These are phyloP conservation scores for Aquanectria penicillioides DNA, from an alignment of 2,329 filamentous ascomycete genomes.

Conservation along the genomic window DNA sequence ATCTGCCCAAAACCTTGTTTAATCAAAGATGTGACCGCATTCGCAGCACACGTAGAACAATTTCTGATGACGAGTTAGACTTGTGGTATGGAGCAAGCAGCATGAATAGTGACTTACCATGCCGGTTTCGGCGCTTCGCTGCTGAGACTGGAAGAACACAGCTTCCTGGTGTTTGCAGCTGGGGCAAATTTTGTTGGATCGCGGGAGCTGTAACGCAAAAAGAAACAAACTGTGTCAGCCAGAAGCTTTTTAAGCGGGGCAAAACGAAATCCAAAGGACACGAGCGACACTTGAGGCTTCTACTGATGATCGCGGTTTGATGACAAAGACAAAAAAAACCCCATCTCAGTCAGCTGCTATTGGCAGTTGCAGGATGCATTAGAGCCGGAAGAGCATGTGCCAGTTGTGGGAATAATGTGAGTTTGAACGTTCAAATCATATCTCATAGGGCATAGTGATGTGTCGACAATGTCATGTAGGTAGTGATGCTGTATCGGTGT, in stretches of 20 bases:
- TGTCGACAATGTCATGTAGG: slow-evolving; percentile 25
- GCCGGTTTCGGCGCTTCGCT: slow-evolving; percentile 95
- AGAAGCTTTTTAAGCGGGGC: slow-evolving; percentile 44
- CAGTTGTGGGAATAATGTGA: slow-evolving; percentile 28
- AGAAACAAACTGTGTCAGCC: slow-evolving; percentile 55
- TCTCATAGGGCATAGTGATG: no score
- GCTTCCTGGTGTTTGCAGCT: slow-evolving; percentile 87
- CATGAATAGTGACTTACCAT: slow-evolving; percentile 75
- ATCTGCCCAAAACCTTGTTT: slow-evolving; percentile 42
- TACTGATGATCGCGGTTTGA: slow-evolving; percentile 37
- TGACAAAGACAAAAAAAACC: slow-evolving; percentile 20
- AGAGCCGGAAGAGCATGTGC: slow-evolving; percentile 40
- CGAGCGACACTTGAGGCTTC: slow-evolving; percentile 37
- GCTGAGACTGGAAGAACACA: slow-evolving; percentile 99
- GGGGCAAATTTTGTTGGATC: slow-evolving; percentile 86
- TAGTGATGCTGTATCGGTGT: neutral
- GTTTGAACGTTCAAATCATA: no score
- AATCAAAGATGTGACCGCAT: slow-evolving; percentile 88
- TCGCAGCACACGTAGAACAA: slow-evolving; percentile 93
- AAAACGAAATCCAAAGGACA: slow-evolving; percentile 43
- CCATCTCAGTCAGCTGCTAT: slow-evolving; percentile 30
- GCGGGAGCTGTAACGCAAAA: slow-evolving; percentile 78
- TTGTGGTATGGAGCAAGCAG: neutral
- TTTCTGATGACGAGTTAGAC: slow-evolving; percentile 66
- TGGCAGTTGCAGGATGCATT: slow-evolving; percentile 20